A percentile compares a stretch with the other conserved stretches of the same genome.
phyloP scores from a whole-genome alignment of 108 stramenopile genomes.

The Fistulifera pelliculosa region DNA sequence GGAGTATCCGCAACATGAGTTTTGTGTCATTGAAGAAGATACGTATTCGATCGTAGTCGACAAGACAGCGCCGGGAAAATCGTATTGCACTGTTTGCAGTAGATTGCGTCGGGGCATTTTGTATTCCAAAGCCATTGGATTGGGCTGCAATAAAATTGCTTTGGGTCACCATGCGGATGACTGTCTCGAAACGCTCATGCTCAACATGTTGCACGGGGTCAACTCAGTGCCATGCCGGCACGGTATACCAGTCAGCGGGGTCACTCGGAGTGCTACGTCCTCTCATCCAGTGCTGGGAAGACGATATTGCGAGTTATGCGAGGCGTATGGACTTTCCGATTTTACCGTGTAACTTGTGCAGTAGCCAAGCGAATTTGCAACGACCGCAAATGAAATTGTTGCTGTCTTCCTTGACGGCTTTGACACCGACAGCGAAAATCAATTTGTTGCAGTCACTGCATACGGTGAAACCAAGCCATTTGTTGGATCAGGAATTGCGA shows the following conservation, averaged over 20 bases:
- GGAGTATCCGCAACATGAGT: constrained; percentile 5
- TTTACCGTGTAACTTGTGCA: constrained; percentile 42
- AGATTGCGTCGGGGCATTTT: constrained; percentile 31
- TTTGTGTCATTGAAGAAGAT: constrained; percentile 28
- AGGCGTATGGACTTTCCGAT: constrained; percentile 26
- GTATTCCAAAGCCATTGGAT: constrained; percentile 23
- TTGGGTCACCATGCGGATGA: constrained; percentile 46
- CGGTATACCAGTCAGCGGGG: constrained; percentile 28
- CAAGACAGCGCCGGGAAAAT: constrained; percentile 29
- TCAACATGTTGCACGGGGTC: constrained; percentile 41
- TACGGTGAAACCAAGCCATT: constrained; percentile 31
- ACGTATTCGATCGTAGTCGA: constrained; percentile 41
- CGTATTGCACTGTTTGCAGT: constrained; percentile 31
- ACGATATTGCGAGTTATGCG: constrained; percentile 30
- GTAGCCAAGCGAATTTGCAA: constrained; percentile 36
- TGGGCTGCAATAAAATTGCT: constrained; percentile 30
- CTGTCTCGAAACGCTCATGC: constrained; percentile 38
- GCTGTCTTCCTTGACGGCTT: constrained; percentile 14
- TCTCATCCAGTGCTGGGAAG: constrained; percentile 29
- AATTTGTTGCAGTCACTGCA: constrained; percentile 30
- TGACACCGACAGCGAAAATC: constrained; percentile 31
- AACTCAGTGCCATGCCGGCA: constrained; percentile 41
- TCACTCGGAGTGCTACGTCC: constrained; percentile 32
- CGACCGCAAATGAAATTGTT: constrained; percentile 34
- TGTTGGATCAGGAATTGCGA: constrained; percentile 30